Conservation (phyloP, 208 protist species). For the Jaenimonas drosophilae region DNA sequence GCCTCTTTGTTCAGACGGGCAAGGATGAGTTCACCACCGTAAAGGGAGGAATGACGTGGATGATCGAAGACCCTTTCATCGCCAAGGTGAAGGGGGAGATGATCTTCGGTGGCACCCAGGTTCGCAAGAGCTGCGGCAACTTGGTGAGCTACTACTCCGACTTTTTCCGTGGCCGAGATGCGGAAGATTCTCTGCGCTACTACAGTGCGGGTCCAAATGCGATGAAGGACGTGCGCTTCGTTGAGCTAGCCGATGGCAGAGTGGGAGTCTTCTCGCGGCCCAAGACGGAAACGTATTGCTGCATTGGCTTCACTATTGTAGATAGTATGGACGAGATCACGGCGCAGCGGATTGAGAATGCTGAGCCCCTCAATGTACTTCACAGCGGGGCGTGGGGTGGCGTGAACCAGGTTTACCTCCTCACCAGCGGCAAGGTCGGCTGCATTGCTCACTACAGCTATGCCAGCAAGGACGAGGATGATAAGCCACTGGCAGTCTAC, state of each 20-base stretch:
- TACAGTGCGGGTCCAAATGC: constrained; percentile 32
- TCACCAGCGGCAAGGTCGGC: constrained; percentile 38
- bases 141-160: constrained; percentile 42
- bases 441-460: constrained; percentile 70
- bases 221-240: constrained; percentile 48
- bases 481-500: constrained; percentile 29
- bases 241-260: constrained; percentile 27
- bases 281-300: constrained; percentile 34
- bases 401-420: constrained; percentile 54
- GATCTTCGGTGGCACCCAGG: constrained; percentile 37
- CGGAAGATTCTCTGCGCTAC: constrained; percentile 27
- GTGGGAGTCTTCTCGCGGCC: constrained; percentile 54
- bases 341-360: constrained; percentile 25
- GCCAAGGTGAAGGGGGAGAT: constrained; percentile 34
- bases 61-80: constrained; percentile 39
- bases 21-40: constrained; percentile 46
- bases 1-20: constrained; percentile 40
- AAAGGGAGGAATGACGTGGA: constrained; percentile 27
- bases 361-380: constrained; percentile 42
- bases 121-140: constrained; percentile 22
- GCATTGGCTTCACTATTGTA: constrained; percentile 51
- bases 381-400: constrained; percentile 47
- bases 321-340: constrained; percentile 33
- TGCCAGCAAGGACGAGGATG: constrained; percentile 26
- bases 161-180: constrained; percentile 44